Evolutionary conservation across 2,329 filamentous ascomycete genomes (phyloP), one percentile per base, ranked within the genome.

Genomic region (Macrophomina tecta): DNA sequence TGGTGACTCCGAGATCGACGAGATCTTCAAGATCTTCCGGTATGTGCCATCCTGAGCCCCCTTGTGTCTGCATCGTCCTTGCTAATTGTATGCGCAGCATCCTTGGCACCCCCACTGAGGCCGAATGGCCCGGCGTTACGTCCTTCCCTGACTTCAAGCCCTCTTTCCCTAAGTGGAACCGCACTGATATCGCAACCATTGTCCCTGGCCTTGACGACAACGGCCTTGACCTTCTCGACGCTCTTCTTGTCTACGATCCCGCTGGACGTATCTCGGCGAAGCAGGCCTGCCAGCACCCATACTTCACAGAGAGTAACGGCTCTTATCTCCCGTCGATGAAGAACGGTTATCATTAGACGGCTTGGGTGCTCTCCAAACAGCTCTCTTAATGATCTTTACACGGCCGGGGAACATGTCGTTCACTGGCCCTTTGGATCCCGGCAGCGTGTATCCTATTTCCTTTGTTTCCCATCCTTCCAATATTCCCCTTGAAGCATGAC

Each of bases 11-110:
- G 92, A 96, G 77, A 96, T 96, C 80, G 92, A 96, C 75, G 92
- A 96, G 80, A 96, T 96, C 76, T 96, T 96, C 85, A 95, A 94
- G 82, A 96, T 90, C 77, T 97, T 97, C 89, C 88, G 90, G 92
- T 93, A 83, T 73, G 85, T 30, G n/a, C 63, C 12, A 9, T 5
- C 11, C 42, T 48, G 28, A 30, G 7, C 8, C 7, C 1, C 6
- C 14, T n/a, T 23, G 56, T 64, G 12, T 66, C 51, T 56, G 23
- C 42, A 48, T 53, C 40, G 51, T 51, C 23, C 16, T 23, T 38
- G 5, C 40, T 66, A 14, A 61, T 67, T 49, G 16, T 28, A 3
- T 9, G 8, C 14, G n/a, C 16, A 71, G 78, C 46, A 69, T 93
- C 42, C 87, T 97, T 46, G 93, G 93, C 70, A 97, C 94, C 4